These are phyloP conservation scores for Colletotrichum horii DNA, from an alignment of 2,329 filamentous ascomycete genomes.

Conservation along the genomic window DNA sequence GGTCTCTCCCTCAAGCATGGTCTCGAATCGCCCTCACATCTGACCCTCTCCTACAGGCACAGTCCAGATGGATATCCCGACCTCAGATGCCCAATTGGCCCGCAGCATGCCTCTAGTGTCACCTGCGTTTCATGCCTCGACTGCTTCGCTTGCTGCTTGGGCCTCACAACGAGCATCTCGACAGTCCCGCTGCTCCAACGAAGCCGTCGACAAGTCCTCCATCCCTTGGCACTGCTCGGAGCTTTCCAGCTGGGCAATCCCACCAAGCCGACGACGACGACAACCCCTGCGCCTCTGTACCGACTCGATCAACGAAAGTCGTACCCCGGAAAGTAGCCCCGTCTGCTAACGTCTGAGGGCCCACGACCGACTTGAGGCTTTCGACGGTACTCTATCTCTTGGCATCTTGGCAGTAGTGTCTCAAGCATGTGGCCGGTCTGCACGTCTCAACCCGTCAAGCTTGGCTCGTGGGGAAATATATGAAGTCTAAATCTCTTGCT, in stretches of 20 bases:
- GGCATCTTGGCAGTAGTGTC: constrained; percentile 13
- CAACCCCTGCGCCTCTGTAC: constrained; percentile 7
- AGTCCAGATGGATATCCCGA: constrained; percentile 11
- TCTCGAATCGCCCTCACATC: constrained; percentile 16
- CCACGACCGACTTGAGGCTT: constrained; percentile 11
- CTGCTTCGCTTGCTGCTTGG: constrained; percentile 16
- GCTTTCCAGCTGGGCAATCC: constrained; percentile 18
- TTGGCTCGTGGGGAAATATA: constrained; percentile 19
- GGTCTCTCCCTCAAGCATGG: constrained; percentile 12
- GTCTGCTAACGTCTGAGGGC: constrained; percentile 12
- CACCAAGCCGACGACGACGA: not conserved
- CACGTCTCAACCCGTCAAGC: constrained; percentile 4
- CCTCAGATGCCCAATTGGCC: constrained; percentile 11
- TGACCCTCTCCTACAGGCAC: not conserved
- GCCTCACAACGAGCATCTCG: not conserved
- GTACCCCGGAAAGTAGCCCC: constrained; percentile 5
- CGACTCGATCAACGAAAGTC: constrained; percentile 9
- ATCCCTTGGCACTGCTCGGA: constrained; percentile 12
- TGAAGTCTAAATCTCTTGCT: constrained; percentile 14
- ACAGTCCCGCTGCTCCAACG: not conserved
- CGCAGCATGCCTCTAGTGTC: constrained; percentile 16
- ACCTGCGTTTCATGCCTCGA: constrained; percentile 21
- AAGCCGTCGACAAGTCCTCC: not conserved
- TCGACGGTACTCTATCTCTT: constrained; percentile 12
- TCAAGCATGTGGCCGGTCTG: constrained; percentile 13